These are phyloP conservation scores for Mortierella sp. DNA, from an alignment of 371 early-diverging fungal genomes.

Conservation along the genomic window DNA sequence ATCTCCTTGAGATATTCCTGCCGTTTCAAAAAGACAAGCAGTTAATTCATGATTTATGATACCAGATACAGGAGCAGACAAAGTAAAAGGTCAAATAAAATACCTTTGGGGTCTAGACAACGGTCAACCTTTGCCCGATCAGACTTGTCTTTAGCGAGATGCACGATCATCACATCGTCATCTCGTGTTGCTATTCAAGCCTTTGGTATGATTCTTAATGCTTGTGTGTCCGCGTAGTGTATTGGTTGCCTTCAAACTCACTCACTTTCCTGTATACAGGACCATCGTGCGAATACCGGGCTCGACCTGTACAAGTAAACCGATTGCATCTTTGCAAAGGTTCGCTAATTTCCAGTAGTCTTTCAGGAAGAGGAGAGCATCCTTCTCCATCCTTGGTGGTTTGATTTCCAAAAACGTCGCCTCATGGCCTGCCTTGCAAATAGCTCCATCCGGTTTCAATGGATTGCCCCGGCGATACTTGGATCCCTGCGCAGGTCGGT, in stretches of 20 bases:
- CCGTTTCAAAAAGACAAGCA: no score
- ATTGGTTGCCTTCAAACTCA: no score
- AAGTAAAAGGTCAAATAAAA: neutral
- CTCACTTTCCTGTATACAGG: neutral
- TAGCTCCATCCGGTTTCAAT: conserved; percentile 8
- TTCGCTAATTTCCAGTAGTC: conserved; percentile 4
- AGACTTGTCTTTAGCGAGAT: neutral
- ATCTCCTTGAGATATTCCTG: no score
- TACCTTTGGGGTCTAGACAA: conserved; percentile 2
- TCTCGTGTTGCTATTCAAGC: no score
- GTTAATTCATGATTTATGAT: no score
- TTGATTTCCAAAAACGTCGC: conserved; percentile 11
- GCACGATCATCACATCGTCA: neutral
- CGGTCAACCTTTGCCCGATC: conserved; percentile 1
- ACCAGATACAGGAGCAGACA: no score
- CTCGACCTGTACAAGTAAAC: neutral
- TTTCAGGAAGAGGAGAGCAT: conserved; percentile 10
- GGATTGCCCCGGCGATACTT: conserved; percentile 15
- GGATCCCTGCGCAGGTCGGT: conserved; percentile 8
- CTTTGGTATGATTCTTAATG: no score
- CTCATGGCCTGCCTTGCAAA: conserved; percentile 7
- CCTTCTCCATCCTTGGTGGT: conserved; percentile 10
- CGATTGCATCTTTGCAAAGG: conserved; percentile 1
- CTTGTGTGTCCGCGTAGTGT: no score
- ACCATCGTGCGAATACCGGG: neutral